Conservation (phyloP, 2,329 filamentous ascomycete genomes). For the Aspergillus uvarum region DNA sequence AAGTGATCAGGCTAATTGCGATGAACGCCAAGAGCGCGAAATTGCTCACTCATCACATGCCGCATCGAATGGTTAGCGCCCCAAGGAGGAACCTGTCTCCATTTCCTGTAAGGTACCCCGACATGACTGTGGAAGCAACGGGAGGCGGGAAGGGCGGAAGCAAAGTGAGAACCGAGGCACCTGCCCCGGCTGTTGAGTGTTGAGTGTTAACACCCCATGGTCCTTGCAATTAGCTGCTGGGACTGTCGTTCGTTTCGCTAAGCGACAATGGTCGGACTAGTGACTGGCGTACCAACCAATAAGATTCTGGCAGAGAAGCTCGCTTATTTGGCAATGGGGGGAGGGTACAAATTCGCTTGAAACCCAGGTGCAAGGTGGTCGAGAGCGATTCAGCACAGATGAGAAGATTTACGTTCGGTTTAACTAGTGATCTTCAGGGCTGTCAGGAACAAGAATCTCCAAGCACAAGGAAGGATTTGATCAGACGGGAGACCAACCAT, state of each 20-base stretch:
- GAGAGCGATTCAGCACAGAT: slow-evolving; percentile 19
- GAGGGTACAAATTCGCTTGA: slow-evolving; percentile 60
- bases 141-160: not conserved
- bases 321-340: slow-evolving; percentile 34
- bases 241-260: not conserved
- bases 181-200: not conserved
- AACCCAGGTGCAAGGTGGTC: slow-evolving; percentile 75
- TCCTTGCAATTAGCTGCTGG: not conserved
- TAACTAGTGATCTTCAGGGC: slow-evolving; percentile 4
- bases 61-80: not conserved
- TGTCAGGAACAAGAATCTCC: slow-evolving; percentile 4
- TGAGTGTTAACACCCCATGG: not conserved
- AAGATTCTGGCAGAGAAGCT: not conserved
- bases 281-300: not conserved
- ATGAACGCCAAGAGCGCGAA: not conserved
- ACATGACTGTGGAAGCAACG: not conserved
- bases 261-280: slow-evolving; percentile 14
- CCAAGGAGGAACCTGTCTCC: not conserved
- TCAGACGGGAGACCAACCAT: not conserved
- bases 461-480: not conserved
- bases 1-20: slow-evolving; percentile 1
- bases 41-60: slow-evolving; percentile 7
- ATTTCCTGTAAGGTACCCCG: not conserved
- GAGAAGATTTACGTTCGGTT: not conserved
- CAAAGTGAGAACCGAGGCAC: not conserved